These are phyloP conservation scores for Botrytis byssoidea DNA, from an alignment of 2,329 filamentous ascomycete genomes.

Conservation along the genomic window DNA sequence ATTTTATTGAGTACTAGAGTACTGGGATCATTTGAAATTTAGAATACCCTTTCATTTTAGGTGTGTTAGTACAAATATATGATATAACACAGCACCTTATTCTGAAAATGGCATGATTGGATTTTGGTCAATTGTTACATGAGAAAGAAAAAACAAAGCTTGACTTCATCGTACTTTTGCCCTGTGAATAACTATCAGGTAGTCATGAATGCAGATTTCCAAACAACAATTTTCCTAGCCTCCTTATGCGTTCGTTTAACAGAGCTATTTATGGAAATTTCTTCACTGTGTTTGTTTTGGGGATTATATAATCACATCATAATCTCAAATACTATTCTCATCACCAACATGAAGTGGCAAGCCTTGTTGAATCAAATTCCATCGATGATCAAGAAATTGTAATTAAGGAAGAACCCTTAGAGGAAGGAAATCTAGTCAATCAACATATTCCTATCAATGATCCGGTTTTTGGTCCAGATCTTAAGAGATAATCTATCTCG, in stretches of 20 bases:
- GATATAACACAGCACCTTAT: neutral
- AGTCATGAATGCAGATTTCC: neutral
- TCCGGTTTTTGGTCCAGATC: too few relatives aligned
- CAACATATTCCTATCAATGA: too few relatives aligned
- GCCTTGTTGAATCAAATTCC: too few relatives aligned
- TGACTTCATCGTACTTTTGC: neutral
- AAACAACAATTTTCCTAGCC: too few relatives aligned
- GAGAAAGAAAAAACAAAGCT: neutral
- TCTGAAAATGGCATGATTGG: neutral
- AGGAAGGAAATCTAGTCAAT: too few relatives aligned
- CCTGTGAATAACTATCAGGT: accelerated
- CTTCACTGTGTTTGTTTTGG: neutral
- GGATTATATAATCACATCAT: too few relatives aligned
- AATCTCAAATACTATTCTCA: neutral
- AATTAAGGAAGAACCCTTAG: too few relatives aligned
- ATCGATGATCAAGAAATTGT: too few relatives aligned
- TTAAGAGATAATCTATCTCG: too few relatives aligned
- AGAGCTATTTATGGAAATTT: neutral
- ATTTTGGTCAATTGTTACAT: accelerated
- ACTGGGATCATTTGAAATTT: neutral
- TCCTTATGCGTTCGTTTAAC: accelerated
- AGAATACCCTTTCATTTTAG: neutral
- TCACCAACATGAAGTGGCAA: too few relatives aligned
- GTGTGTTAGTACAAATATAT: neutral
- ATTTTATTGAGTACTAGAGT: neutral